Percentiles rank a stretch among this genome's conserved stretches.
Evolutionary conservation across 2,329 filamentous ascomycete genomes (phyloP).

Genomic region (Fusarium dlaminii): DNA sequence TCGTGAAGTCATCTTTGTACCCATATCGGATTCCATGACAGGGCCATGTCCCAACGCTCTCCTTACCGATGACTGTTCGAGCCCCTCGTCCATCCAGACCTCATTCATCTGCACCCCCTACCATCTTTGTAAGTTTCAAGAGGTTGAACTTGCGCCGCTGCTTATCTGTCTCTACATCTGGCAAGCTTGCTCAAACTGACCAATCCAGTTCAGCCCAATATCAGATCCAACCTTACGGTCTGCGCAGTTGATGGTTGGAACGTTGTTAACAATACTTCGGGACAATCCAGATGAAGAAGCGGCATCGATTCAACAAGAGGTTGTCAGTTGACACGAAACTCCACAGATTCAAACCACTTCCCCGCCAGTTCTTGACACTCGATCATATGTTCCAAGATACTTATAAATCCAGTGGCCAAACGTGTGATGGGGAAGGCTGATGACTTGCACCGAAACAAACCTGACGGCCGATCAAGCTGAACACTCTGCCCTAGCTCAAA

Average conservation of each 20-base stretch:
- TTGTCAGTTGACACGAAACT: neutral
- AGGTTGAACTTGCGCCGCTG: neutral
- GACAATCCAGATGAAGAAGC: too few relatives aligned
- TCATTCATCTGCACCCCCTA: neutral
- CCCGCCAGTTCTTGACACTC: rapidly evolving
- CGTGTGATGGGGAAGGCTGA: too few relatives aligned
- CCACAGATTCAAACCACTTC: neutral
- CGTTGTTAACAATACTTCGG: neutral
- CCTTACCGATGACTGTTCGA: too few relatives aligned
- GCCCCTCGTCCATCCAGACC: rapidly evolving
- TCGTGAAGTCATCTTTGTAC: neutral
- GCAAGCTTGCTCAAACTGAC: neutral
- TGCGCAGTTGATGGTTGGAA: neutral
- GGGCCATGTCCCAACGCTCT: neutral
- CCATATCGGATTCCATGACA: neutral
- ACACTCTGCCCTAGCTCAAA: neutral
- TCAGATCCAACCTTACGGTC: neutral
- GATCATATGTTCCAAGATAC: neutral
- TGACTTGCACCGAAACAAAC: neutral
- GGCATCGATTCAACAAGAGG: too few relatives aligned
- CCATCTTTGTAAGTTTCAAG: too few relatives aligned
- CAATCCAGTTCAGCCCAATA: neutral
- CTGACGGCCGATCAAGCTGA: neutral
- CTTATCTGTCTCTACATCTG: neutral
- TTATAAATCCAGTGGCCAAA: neutral